These are phyloP conservation scores for Acrocalymma vagum DNA, from an alignment of 2,329 filamentous ascomycete species.

Conservation along the genomic window DNA sequence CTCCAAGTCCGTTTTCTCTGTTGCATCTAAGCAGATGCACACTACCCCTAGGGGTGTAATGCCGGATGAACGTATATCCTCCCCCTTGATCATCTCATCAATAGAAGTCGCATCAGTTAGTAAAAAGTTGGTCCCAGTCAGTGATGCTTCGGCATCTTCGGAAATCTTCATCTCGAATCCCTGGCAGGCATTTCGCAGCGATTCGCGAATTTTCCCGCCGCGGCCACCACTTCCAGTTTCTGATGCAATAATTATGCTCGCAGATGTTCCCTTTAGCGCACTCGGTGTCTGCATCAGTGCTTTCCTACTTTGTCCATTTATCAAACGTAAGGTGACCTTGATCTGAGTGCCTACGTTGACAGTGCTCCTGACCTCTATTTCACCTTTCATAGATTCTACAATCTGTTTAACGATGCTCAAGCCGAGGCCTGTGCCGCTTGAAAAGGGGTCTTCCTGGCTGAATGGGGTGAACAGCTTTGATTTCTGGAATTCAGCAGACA, in stretches of 20 bases:
- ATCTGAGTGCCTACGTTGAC: slow-evolving; percentile 36
- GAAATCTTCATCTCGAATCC: slow-evolving; percentile 31
- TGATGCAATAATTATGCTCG: slow-evolving; percentile 30
- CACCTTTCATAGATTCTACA: slow-evolving; percentile 40
- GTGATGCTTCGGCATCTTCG: slow-evolving; percentile 18
- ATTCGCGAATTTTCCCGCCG: slow-evolving; percentile 34
- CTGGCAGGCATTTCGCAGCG: slow-evolving; percentile 32
- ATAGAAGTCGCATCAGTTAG: slow-evolving; percentile 36
- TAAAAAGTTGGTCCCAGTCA: slow-evolving; percentile 29
- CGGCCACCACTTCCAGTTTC: slow-evolving; percentile 27
- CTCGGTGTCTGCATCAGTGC: slow-evolving; percentile 20
- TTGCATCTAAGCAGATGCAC: slow-evolving; percentile 37
- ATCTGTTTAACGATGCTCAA: slow-evolving; percentile 47
- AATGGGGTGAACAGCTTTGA: slow-evolving; percentile 43
- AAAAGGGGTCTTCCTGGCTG: slow-evolving; percentile 45
- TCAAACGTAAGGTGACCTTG: slow-evolving; percentile 30
- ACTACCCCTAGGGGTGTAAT: slow-evolving; percentile 30
- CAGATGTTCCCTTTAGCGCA: slow-evolving; percentile 25
- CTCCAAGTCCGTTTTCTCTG: slow-evolving; percentile 34
- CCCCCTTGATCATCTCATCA: slow-evolving; percentile 24
- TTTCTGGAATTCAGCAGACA: slow-evolving; percentile 43
- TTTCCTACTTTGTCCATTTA: slow-evolving; percentile 19
- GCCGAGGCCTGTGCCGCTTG: slow-evolving; percentile 43
- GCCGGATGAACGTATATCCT: slow-evolving; percentile 19
- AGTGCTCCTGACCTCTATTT: slow-evolving; percentile 40